Evolutionary conservation across 1,284 basidiomycete species (phyloP), one percentile per base, ranked within the genome.

Genomic region (Hemileia vastatrix): DNA sequence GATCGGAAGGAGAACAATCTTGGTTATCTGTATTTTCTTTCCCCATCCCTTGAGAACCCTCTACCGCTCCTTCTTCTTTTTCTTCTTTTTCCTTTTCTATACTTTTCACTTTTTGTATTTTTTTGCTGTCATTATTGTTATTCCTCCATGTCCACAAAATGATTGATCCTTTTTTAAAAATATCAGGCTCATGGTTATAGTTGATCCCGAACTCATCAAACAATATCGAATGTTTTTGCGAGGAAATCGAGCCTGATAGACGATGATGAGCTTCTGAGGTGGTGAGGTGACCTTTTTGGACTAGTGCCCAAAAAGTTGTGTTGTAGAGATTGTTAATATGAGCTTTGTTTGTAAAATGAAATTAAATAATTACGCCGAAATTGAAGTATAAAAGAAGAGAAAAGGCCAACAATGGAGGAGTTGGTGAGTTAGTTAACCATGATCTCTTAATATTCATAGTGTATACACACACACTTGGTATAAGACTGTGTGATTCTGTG

Each of bases 241-340:
- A 84, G 1, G 91, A 88, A 24, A 88, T 80, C 0, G 92, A 94
- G 0, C 91, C 90, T 87, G 95, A 68, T 0, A 48, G 40, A 58
- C 23, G 23, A 15, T 36, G 11, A 53, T 96, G 90, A 0, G 93
- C 93, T 67, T 95, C 83, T 2, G 83, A 81, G 1, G 87, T 85
- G 0, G 84, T 86, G 72, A 86, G 78, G 0, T 85, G 86, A 6
- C 85, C 88, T 69, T 86, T 80, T 47, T 88, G 84, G 0, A 97
- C 84, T 6, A 98, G 81, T 0, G 92, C 87, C 95, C 94, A 98
- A 75, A 97, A 98, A 0, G 81, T 80, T 0, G 95, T 97, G 72
- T 98, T 98, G 79, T 98, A 94, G 21, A 98, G 79, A 73, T 97
- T 98, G 76, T 98, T 98, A 76, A 98, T 89, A 75, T 98, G 95